Percentiles rank a stretch among this genome's conserved stretches.
Conservation (phyloP, 2,329 filamentous ascomycete genomes). For the Tricladium varicosporioides region DNA sequence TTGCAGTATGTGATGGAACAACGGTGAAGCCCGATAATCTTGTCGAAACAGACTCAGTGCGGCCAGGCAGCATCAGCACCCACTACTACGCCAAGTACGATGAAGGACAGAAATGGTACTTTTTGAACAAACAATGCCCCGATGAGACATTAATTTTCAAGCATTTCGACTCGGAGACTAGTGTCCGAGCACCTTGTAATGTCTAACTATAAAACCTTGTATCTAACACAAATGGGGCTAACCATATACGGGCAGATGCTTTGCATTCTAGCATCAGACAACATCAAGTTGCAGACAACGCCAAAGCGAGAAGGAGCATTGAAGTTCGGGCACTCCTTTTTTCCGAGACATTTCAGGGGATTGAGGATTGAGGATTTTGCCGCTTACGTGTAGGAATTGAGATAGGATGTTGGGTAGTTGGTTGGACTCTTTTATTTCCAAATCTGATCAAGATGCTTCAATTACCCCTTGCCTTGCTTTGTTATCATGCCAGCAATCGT, state of each 20-base stretch:
- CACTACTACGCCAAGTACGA: background rate
- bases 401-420: background rate
- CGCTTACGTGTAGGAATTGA: background rate
- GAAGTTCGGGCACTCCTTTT: background rate
- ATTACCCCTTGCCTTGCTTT: no score
- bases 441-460: no score
- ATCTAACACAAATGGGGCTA: background rate
- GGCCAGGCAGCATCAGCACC: background rate
- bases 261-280: background rate
- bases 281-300: background rate
- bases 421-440: no score
- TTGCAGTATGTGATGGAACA: background rate
- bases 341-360: background rate
- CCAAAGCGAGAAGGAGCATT: background rate
- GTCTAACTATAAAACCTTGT: background rate
- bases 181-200: background rate
- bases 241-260: background rate
- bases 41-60: background rate
- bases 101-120: background rate
- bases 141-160: constrained; percentile 2
- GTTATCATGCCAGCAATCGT: background rate
- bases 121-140: background rate
- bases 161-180: background rate
- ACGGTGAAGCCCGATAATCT: background rate
- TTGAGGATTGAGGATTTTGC: background rate